Evolutionary conservation across 1,284 basidiomycete species (phyloP), one percentile per base, ranked within the genome.

Genomic region (Fomitopsis schrenkii): DNA sequence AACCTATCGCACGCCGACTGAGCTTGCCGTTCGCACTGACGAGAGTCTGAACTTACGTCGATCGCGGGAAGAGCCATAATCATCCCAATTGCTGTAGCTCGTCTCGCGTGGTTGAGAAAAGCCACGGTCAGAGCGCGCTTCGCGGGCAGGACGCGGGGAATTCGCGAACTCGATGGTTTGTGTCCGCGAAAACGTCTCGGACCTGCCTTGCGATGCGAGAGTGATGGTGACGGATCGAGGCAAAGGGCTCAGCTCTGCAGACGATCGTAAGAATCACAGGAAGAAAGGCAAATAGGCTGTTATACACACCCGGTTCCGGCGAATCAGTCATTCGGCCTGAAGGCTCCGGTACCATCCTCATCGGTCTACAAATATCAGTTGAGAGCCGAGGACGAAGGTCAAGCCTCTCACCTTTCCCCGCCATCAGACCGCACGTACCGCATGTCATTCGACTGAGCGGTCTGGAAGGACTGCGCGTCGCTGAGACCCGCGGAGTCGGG

Each of bases 131-230:
- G 35, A 42, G 36, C 42, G 48, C 44, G 28, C 48, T 22, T 66
- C 62, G 28, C 69, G 66, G 17, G 63, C 58, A 15, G 68, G 64
- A 15, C 62, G 66, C 1, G 68, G 68, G 55, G 60, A 61, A 19
- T 80, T 75, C 5, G 80, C 81, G 66, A 85, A 85, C 60, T 89
- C 87, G 28, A 89, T 75, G 0, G 85, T 88, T 61, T 84, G 81
- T 15, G 83, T 82, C 3, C 81, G 80, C 53, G 61, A 58, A 36
- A 62, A 38, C 2, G 19, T 48, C 33, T 38, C 35, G 3, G 48
- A 22, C 38, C 59, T 33, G 22, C 44, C 55, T 7, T 55, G 54
- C 44, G 59, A 33, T 5, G 59, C 59, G 15, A 57, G 35, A 14
- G 38, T 57, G 40, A 61, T 57, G 19, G 59, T 52, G 19, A 28